Conservation (phyloP, 179 eudicot species). For the Heliamphora pulchella region DNA sequence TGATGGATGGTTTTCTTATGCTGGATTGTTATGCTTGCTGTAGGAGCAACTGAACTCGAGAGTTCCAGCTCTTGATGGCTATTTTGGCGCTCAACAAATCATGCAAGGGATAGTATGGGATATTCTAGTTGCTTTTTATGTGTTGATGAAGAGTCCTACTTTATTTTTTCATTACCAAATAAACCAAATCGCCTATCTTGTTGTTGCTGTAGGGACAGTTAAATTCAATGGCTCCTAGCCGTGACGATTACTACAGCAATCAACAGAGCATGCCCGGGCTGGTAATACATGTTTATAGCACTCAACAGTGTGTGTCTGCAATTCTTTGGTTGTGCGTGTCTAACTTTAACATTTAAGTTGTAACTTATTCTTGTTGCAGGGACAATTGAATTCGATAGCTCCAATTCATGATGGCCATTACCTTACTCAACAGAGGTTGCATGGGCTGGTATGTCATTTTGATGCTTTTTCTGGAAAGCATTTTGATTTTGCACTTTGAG, state of each 20-base stretch:
- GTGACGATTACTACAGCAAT: constrained; percentile 13
- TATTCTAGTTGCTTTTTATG: neutral
- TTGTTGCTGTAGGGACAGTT: constrained; percentile 14
- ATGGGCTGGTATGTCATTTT: constrained; percentile 17
- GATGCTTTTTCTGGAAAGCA: neutral
- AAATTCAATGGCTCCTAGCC: constrained; percentile 8
- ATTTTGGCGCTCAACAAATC: constrained; percentile 16
- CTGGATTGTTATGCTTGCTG: neutral
- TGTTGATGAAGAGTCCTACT: neutral
- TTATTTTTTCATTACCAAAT: neutral
- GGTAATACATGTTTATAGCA: constrained; percentile 8
- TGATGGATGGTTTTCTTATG: neutral
- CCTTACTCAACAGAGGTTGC: constrained; percentile 15
- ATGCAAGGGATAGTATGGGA: constrained; percentile 20
- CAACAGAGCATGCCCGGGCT: constrained; percentile 21
- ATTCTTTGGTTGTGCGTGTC: neutral
- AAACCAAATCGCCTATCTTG: neutral
- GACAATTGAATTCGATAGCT: constrained; percentile 21
- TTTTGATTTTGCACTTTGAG: neutral
- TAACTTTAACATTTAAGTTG: neutral
- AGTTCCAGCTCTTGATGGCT: constrained; percentile 19
- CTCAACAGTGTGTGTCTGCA: neutral
- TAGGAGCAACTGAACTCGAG: constrained; percentile 21
- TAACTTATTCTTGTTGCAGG: constrained; percentile 9
- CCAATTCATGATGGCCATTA: constrained; percentile 16